Evolutionary conservation across 2,329 filamentous ascomycete genomes (phyloP), one percentile per base, ranked within the genome.

Genomic region (Xylaria polymorpha): DNA sequence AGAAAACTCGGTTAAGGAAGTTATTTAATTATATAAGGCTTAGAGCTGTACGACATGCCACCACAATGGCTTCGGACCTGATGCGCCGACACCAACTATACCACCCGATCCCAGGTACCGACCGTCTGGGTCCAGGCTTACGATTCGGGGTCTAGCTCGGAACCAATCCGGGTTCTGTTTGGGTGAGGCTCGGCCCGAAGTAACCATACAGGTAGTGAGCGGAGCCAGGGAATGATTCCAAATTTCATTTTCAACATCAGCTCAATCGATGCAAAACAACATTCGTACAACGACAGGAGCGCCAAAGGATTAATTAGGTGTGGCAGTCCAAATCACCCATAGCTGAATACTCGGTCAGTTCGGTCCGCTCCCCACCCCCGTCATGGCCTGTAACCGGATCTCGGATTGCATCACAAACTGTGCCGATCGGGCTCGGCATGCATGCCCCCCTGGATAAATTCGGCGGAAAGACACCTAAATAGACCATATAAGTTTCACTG

Each of bases 161-260:
- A 37, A 35, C 48, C 32, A 48, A 58, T 39, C 48, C 12, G 10
- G 55, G 8, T 39, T 55, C 22, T 9, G 25, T 58, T 41, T 59
- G 32, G 43, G 43, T 66, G 53, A 66, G 62, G 46, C 63, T 69
- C 67, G 67, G 67, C 53, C 67, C 67, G 67, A 69, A 61, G 39
- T 35, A 50, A 43, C 53, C 44, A 62, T 55, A 25, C 41, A 12
- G 9, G 15, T 41, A 32, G 32, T 22, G n/a, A 43, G 14, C 25
- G 44, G 37, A 56, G 48, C 57, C 15, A 41, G 37, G 63, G 32
- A 39, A 37, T 25, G 6, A 61, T 66, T 61, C 48, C 57, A 61
- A 61, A 66, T 61, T 14, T 14, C 9, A 39, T 20, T 20, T 35
- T 39, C 20, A 35, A 43, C 32, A 2, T 41, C 32, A 7, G 5